A percentile compares a stretch with the other conserved stretches of the same genome.
These are phyloP conservation scores for Boletales sp. DNA, from an alignment of 768 basidiomycete species.

Conservation along the genomic window DNA sequence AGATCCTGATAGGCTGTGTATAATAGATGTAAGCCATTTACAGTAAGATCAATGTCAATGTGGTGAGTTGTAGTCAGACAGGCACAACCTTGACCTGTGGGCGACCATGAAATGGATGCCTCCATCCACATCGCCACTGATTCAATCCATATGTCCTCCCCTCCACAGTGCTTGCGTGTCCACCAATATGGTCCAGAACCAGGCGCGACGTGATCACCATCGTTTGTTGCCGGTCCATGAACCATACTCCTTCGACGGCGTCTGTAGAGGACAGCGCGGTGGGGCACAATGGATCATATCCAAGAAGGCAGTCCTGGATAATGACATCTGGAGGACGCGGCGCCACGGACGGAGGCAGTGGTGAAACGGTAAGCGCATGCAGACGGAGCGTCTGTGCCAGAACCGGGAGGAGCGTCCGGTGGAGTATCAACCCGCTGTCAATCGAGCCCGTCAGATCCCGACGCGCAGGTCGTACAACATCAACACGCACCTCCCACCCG, in stretches of 20 bases:
- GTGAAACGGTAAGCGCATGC: conserved; percentile 28
- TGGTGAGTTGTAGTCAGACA: conserved; percentile 4
- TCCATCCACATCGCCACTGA: conserved; percentile 45
- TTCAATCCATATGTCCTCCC: conserved; percentile 29
- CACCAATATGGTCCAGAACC: conserved; percentile 43
- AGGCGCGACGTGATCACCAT: conserved; percentile 40
- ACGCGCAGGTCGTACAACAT: neutral
- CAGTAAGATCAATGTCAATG: neutral
- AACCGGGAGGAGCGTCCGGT: conserved; percentile 33
- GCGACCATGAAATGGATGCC: conserved; percentile 42
- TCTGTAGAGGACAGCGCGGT: conserved; percentile 9
- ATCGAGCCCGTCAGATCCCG: neutral
- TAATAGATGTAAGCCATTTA: neutral
- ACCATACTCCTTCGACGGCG: conserved; percentile 1
- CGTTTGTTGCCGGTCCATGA: conserved; percentile 15
- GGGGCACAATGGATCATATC: conserved; percentile 36
- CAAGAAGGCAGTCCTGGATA: conserved; percentile 42
- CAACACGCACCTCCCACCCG: conserved; percentile 37
- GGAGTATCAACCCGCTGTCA: conserved; percentile 40
- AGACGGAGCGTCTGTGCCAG: conserved; percentile 30
- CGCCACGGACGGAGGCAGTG: conserved; percentile 25
- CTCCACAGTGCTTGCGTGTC: conserved; percentile 32
- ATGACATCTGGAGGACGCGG: conserved; percentile 37
- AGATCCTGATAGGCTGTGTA: neutral
- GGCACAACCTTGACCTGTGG: conserved; percentile 35